These are phyloP conservation scores for Citrus sinensis DNA, from an alignment of 345 rosid genomes.

Conservation along the genomic window DNA sequence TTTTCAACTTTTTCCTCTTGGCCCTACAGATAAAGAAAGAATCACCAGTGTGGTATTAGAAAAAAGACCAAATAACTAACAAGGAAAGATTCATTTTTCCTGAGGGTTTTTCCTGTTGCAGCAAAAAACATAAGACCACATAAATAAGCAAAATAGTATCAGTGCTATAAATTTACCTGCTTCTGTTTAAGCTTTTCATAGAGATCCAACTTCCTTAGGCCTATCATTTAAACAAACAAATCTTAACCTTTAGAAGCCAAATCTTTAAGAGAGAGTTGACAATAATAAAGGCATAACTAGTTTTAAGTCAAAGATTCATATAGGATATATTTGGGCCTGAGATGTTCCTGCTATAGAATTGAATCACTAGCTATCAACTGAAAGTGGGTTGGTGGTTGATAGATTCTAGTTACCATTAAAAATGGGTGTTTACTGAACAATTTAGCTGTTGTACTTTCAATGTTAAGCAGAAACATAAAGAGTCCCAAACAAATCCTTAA, in stretches of 20 bases:
- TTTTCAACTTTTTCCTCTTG: constrained; percentile 34
- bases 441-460: too few species aligned
- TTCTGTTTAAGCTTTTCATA: constrained; percentile 42
- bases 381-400: too few species aligned
- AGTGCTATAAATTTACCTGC: constrained; percentile 23
- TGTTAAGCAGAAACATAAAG: too few species aligned
- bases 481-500: too few species aligned
- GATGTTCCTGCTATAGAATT: too few species aligned
- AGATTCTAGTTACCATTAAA: too few species aligned
- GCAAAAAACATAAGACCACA: constrained; percentile 1
- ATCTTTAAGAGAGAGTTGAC: background rate
- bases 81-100: background rate
- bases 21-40: constrained; percentile 21
- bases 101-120: background rate
- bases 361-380: too few species aligned
- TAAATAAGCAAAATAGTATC: background rate
- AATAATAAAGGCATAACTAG: background rate
- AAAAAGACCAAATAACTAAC: background rate
- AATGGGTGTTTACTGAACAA: too few species aligned
- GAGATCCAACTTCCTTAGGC: constrained; percentile 28
- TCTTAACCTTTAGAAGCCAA: background rate
- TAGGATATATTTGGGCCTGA: too few species aligned
- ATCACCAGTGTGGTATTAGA: background rate
- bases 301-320: background rate
- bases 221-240: constrained; percentile 21